Percentiles rank a stretch among this genome's conserved stretches.
phyloP scores from a whole-genome alignment of 176 grass and related monocot genomes.

The Dactylis glomerata region DNA sequence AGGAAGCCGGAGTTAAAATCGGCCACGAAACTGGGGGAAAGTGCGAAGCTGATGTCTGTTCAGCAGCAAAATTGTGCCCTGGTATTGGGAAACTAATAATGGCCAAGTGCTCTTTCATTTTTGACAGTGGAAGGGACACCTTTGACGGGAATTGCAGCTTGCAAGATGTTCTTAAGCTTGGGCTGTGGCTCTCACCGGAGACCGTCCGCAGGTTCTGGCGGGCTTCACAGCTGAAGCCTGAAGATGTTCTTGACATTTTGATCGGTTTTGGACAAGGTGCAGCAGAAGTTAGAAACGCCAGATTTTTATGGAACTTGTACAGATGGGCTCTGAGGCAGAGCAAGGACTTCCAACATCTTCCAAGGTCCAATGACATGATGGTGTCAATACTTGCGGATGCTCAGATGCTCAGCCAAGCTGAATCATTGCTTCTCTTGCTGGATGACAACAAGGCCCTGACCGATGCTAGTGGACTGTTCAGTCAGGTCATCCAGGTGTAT shows the following conservation, averaged over 20 bases:
- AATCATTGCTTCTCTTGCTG: slow-evolving; percentile 60
- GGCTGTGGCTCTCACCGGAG: slow-evolving; percentile 63
- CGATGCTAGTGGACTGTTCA: slow-evolving; percentile 40
- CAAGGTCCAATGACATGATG: slow-evolving; percentile 74
- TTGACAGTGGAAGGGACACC: slow-evolving; percentile 37
- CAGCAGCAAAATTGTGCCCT: slow-evolving; percentile 14
- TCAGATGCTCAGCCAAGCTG: slow-evolving; percentile 69
- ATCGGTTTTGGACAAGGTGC: slow-evolving; percentile 44
- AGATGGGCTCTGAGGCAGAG: slow-evolving; percentile 59
- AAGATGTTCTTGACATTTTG: slow-evolving; percentile 66
- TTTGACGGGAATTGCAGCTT: slow-evolving; percentile 44
- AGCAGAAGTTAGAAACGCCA: slow-evolving; percentile 45
- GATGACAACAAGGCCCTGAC: slow-evolving; percentile 21
- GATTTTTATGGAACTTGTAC: slow-evolving; percentile 75
- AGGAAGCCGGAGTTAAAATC: neutral
- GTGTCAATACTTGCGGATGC: slow-evolving; percentile 55
- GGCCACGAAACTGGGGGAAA: neutral
- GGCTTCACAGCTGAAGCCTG: slow-evolving; percentile 45
- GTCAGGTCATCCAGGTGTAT: slow-evolving; percentile 48
- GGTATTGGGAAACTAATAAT: slow-evolving; percentile 49
- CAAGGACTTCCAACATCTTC: slow-evolving; percentile 62
- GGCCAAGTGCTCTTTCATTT: slow-evolving; percentile 54
- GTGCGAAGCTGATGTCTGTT: neutral
- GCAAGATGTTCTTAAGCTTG: slow-evolving; percentile 56
- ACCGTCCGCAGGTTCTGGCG: slow-evolving; percentile 66